A percentile compares a stretch with the other conserved stretches of the same genome.
These are phyloP conservation scores for Podospora anserina DNA, from an alignment of 495 filamentous ascomycete species.

Conservation along the genomic window DNA sequence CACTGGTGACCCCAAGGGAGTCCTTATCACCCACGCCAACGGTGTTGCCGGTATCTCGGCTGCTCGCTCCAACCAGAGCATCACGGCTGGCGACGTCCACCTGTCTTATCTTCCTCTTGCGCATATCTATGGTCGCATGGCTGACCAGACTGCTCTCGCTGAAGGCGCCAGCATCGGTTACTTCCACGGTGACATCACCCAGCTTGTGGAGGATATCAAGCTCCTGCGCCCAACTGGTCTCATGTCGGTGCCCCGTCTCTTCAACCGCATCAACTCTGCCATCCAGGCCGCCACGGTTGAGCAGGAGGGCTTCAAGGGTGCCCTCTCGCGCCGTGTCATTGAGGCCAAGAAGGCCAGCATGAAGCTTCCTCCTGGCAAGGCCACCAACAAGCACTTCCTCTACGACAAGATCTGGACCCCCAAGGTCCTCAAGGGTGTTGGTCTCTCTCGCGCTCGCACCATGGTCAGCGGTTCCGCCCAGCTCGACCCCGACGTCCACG, in stretches of 20 bases:
- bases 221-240: conserved; percentile 77
- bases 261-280: conserved; percentile 81
- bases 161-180: conserved; percentile 79
- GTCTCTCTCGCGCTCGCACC: conserved; percentile 65
- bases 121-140: conserved; percentile 86
- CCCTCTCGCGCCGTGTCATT: conserved; percentile 75
- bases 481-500: conserved; percentile 79
- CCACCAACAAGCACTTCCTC: conserved; percentile 76
- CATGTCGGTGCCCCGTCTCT: conserved; percentile 86
- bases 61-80: conserved; percentile 51
- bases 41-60: conserved; percentile 69
- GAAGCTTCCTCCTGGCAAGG: conserved; percentile 62
- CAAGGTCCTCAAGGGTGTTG: conserved; percentile 78
- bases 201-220: conserved; percentile 89
- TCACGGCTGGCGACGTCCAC: conserved; percentile 54
- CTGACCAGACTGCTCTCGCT: conserved; percentile 72
- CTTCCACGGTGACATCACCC: conserved; percentile 88
- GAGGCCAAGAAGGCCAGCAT: conserved; percentile 75
- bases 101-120: conserved; percentile 91
- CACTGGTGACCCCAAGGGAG: conserved; percentile 91
- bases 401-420: conserved; percentile 93
- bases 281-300: conserved; percentile 76
- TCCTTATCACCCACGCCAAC: conserved; percentile 77
- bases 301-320: conserved; percentile 74
- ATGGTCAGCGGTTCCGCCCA: conserved; percentile 92